Base-by-base conservation (phyloP, 2,329 filamentous ascomycete species). In the Microdochium trichocladiopsis region DNA sequence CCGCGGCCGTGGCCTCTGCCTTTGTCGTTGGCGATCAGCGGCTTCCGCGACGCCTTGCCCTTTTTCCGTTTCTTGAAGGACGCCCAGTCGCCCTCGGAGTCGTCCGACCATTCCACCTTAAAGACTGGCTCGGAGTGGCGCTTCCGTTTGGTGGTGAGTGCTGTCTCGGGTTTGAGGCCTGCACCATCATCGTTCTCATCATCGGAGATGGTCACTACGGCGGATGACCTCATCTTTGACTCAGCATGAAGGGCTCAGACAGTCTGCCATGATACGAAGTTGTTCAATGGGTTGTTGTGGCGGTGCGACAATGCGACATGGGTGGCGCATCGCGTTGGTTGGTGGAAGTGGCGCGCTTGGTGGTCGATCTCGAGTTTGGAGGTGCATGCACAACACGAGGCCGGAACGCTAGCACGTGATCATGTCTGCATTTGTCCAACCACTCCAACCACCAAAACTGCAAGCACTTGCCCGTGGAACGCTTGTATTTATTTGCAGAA, bases 21-120 rank as follows among this genome's bases (percentile, higher is more conserved):
- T 49, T 60, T 65, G 23, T 56, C 33, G 48, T 54, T 61, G 10
- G 53, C 47, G 2, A 52, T 48, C 21, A 54, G 47, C 48, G 55
- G 56, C 3, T 52, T 54, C 14, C 48, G 52, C 28, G 51, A 22
- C 3, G 18, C 41, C 21, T 45, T 45, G 6, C 21, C 33, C 25
- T 51, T 55, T 54, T 61, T 65, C 25, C 57, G 57, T 41, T 59
- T 64, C 50, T 62, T 64, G 49, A 57, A 56, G 9, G 49, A 45
- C 16, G 56, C 52, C 25, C 55, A 56, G 22, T 43, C 11, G 9
- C 50, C 52, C 50, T 63, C 62, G 1, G 54, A 58, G 9, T 66
- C 63, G 33, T 65, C 63, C 28, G 57, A 63, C 62, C 61, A 66
- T 51, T 59, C 57, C 48, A 62, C 54, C 21, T 57, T 51, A 12